These are phyloP conservation scores for Boehmeria nivea DNA, from an alignment of 306 rosid species.

Conservation along the genomic window DNA sequence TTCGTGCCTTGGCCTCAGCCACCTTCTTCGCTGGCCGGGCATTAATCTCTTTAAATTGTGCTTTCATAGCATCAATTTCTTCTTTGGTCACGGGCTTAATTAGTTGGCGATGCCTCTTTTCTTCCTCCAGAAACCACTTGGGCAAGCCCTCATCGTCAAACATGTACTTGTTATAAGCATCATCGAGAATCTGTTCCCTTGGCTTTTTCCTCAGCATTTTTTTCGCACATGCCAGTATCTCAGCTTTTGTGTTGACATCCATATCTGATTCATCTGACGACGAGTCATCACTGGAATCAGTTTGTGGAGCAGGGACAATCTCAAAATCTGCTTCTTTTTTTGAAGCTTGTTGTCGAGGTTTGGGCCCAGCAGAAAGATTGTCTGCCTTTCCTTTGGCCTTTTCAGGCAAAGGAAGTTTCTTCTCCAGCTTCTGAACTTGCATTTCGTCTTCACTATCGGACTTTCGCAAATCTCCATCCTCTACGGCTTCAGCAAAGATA, in stretches of 20 bases:
- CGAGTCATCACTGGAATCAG: conserved; percentile 80
- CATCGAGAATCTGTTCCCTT: conserved; percentile 64
- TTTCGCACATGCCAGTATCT: conserved; percentile 75
- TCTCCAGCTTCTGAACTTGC: conserved; percentile 41
- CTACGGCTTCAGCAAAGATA: conserved; percentile 74
- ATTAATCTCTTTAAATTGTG: conserved; percentile 69
- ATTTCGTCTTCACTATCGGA: conserved; percentile 56
- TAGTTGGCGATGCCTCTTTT: conserved; percentile 61
- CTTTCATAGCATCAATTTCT: conserved; percentile 75
- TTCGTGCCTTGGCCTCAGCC: conserved; percentile 56
- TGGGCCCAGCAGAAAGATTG: conserved; percentile 13
- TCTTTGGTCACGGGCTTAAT: conserved; percentile 76
- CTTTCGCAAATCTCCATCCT: conserved; percentile 54
- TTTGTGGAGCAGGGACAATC: conserved; percentile 73
- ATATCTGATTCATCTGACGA: conserved; percentile 59
- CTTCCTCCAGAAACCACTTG: conserved; percentile 85
- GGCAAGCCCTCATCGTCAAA: conserved; percentile 77
- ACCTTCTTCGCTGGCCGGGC: conserved; percentile 77
- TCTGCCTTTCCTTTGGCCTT: conserved; percentile 34
- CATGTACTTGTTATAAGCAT: conserved; percentile 81
- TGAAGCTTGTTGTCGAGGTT: conserved; percentile 27
- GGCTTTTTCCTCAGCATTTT: conserved; percentile 78
- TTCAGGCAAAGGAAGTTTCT: conserved; percentile 27
- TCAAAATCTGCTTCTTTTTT: conserved; percentile 54
- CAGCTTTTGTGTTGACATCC: conserved; percentile 52